Conservation (phyloP, 805 yeast genomes). For the Ogataea saltuana region DNA sequence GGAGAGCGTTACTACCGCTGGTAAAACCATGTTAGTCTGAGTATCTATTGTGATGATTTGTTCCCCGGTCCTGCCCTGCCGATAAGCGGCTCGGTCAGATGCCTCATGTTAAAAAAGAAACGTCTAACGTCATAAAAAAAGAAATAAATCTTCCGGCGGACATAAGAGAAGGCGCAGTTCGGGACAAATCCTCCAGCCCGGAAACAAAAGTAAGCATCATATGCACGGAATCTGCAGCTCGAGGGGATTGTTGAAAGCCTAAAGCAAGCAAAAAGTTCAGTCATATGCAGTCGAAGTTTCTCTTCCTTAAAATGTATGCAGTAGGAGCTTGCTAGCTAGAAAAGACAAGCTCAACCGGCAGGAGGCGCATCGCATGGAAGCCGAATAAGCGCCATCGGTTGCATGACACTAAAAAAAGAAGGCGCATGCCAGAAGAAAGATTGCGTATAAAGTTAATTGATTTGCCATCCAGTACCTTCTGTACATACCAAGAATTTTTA, state of each 20-base stretch:
- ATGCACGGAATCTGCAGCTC: neutral
- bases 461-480: constrained; percentile 4
- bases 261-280: neutral
- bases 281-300: constrained; percentile 8
- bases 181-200: neutral
- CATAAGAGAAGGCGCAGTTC: constrained; percentile 9
- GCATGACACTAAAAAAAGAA: constrained; percentile 13
- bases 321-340: neutral
- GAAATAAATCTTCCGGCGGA: constrained; percentile 2
- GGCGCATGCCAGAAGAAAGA: constrained; percentile 12
- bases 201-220: neutral
- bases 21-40: too few species aligned
- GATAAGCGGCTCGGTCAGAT: too few species aligned
- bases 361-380: constrained; percentile 7
- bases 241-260: too few species aligned
- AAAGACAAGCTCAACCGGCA: constrained; percentile 1
- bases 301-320: neutral
- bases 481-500: neutral
- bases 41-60: too few species aligned
- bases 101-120: neutral
- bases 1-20: too few species aligned
- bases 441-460: constrained; percentile 6
- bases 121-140: neutral
- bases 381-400: neutral
- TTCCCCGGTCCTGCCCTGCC: too few species aligned